Evolutionary conservation across 345 rosid species (phyloP), one percentile per base, ranked within the genome.

Genomic region (Arabis hirsuta): DNA sequence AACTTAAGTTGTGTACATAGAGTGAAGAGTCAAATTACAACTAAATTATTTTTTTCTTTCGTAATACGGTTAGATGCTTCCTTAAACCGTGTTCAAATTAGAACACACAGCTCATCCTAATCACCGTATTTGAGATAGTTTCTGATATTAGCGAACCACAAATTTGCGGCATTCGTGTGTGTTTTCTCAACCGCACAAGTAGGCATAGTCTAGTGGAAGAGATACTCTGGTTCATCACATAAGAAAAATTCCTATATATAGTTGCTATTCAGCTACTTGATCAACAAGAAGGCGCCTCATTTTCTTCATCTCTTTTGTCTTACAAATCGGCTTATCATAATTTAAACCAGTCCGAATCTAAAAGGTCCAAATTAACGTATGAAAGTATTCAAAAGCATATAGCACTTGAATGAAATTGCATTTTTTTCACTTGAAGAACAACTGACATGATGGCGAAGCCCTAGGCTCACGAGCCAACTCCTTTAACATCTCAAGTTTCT

Each of bases 361-460:
- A 19, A 59, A 39, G 38, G 41, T 53, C 11, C 41, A 12, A 26
- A 54, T 9, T 27, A 11, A 34, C 19, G 13, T 16, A 53, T 53
- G 36, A 67, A 42, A 32, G 72, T 62, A 54, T 16, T 4, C 62
- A 67, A 55, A 20, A 32, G 13, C 45, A 44, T 31, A 31, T 12
- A 19, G 8, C 36, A 67, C 44, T 7, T 12, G 3, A 20, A 29
- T 20, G 54, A 54, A 16, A 67, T 7, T 12, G 51, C 62, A 39
- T n/a, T 48, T 12, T 12, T 14, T 43, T 69, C 63, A 69, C n/a
- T 46, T 55, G 12, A 69, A 69, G 38, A 22, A 34, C 47, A 69
- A 11, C 20, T 26, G 22, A 47, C 65, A 69, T 9, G 73, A 69
- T 36, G 65, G 38, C 47, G 73, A 69, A 39, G 57, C 73, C 34